phyloP scores from a whole-genome alignment of 1,284 basidiomycete species.

The Apiotrichum mycotoxinovorans region DNA sequence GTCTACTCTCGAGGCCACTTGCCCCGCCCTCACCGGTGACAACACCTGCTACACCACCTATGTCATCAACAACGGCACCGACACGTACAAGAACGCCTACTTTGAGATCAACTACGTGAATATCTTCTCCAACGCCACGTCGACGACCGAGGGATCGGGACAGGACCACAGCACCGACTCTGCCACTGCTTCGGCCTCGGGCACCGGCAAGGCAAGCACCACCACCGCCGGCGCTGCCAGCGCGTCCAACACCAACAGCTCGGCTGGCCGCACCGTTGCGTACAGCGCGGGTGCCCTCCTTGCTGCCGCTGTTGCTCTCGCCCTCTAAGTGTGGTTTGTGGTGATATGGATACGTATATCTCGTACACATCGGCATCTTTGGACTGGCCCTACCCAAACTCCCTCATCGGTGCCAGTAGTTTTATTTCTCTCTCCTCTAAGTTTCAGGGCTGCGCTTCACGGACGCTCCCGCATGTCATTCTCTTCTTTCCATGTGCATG shows the following conservation, averaged over 20 bases:
- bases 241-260: not conserved
- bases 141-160: no score
- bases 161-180: not conserved
- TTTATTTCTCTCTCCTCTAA: no score
- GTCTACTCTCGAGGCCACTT: conserved; percentile 61
- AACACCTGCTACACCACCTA: conserved; percentile 61
- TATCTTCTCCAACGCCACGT: conserved; percentile 36
- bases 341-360: no score
- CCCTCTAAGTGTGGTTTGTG: no score
- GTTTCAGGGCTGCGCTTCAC: no score
- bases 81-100: conserved; percentile 63
- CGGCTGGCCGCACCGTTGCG: not conserved
- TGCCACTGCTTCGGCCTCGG: not conserved
- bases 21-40: conserved; percentile 45
- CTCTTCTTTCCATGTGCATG: no score
- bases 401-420: no score
- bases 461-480: no score
- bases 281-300: not conserved
- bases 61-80: conserved; percentile 59
- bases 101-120: conserved; percentile 67
- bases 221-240: not conserved
- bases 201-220: not conserved
- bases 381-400: no score
- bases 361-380: no score
- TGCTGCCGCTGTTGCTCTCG: not conserved